Evolutionary conservation across 306 rosid species (phyloP).

Genomic region (Citrullus colocynthis): DNA sequence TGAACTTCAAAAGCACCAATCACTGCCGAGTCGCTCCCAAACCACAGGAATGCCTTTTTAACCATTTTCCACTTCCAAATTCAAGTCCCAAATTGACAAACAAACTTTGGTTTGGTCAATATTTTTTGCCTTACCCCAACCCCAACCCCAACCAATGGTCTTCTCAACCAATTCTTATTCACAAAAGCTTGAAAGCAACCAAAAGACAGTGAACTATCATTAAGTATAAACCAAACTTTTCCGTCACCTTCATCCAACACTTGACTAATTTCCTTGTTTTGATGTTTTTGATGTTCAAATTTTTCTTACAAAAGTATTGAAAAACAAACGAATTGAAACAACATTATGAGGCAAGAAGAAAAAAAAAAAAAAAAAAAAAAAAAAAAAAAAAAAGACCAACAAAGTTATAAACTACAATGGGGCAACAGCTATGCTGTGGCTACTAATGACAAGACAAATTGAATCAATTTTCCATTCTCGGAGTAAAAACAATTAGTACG

Average conservation of each 20-base stretch:
- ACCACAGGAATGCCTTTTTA: neutral
- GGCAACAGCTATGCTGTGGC: neutral
- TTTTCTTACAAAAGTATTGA: conserved; percentile 6
- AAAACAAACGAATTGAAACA: conserved; percentile 7
- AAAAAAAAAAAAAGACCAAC: too few species aligned
- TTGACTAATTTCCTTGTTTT: conserved; percentile 3
- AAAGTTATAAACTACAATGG: neutral
- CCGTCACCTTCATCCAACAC: neutral
- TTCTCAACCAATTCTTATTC: neutral
- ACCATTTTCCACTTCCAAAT: neutral
- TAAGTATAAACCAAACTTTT: neutral
- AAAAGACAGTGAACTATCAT: neutral
- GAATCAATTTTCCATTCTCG: neutral
- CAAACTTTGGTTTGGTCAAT: neutral
- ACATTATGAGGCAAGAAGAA: neutral
- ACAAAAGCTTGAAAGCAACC: neutral
- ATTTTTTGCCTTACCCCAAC: neutral
- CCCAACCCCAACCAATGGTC: neutral
- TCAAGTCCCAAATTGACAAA: neutral
- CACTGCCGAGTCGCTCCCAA: neutral
- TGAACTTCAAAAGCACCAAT: neutral
- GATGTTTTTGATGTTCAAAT: conserved; percentile 1
- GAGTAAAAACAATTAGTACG: neutral
- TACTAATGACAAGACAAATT: neutral
- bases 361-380: neutral